A percentile compares a stretch with the other conserved stretches of the same genome.
phyloP scores from a whole-genome alignment of 352 stramenopile species.

The Pythium monospermum region DNA sequence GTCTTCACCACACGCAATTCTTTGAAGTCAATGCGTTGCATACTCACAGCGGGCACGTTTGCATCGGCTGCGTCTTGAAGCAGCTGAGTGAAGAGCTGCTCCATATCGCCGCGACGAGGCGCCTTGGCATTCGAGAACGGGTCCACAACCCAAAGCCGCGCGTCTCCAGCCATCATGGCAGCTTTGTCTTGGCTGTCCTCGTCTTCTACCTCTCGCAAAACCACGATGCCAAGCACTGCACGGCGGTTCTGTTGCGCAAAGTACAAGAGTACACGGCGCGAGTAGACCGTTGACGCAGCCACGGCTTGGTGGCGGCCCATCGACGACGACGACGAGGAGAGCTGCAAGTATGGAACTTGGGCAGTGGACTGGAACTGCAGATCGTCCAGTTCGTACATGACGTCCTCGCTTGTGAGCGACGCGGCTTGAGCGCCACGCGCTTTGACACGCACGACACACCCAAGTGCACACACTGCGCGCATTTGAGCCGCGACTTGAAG shows the following conservation, averaged over 20 bases:
- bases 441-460: conserved; percentile 77
- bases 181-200: conserved; percentile 12
- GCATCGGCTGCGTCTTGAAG: conserved; percentile 32
- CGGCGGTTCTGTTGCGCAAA: conserved; percentile 67
- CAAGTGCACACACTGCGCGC: conserved; percentile 88
- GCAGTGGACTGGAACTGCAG: conserved; percentile 73
- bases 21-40: conserved; percentile 49
- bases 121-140: conserved; percentile 50
- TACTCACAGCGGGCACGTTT: conserved; percentile 19
- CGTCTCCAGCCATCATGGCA: conserved; percentile 26
- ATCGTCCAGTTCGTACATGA: conserved; percentile 58
- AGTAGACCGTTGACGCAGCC: conserved; percentile 12
- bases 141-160: conserved; percentile 64
- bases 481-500: conserved; percentile 88
- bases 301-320: background rate
- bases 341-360: conserved; percentile 56
- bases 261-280: conserved; percentile 57
- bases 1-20: conserved; percentile 73
- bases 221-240: conserved; percentile 46
- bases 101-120: conserved; percentile 39
- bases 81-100: conserved; percentile 50
- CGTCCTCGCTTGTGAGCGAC: conserved; percentile 3
- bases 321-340: conserved; percentile 29
- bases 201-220: conserved; percentile 36
- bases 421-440: background rate